Evolutionary conservation across 257 asterid genomes (phyloP).

Genomic region (Craterostigma plantagineum): DNA sequence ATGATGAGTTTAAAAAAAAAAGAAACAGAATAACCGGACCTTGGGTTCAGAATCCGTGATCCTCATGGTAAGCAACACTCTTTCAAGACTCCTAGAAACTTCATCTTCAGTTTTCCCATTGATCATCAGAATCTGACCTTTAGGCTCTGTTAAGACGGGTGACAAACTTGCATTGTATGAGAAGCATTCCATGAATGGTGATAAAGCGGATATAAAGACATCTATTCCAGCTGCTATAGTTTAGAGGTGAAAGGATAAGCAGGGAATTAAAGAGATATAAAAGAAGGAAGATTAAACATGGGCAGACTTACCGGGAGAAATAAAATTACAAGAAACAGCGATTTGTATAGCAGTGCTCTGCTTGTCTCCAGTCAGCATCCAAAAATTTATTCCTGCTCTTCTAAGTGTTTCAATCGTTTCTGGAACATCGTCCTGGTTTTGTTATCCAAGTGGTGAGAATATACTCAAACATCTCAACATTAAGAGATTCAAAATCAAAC

Average conservation of each 20-base stretch:
- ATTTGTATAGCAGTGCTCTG: slow-evolving; percentile 91
- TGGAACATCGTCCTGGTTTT: slow-evolving; percentile 89
- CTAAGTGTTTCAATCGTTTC: slow-evolving; percentile 84
- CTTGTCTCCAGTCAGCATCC: slow-evolving; percentile 99
- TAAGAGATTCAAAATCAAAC: background rate
- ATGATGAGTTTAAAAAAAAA: no score
- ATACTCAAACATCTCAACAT: background rate
- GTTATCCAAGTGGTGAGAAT: slow-evolving; percentile 4
- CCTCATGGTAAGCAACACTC: slow-evolving; percentile 93
- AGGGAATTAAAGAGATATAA: no score
- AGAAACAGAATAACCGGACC: slow-evolving; percentile 20
- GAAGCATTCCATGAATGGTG: no score
- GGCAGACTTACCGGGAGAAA: slow-evolving; percentile 63
- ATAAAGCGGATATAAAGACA: no score
- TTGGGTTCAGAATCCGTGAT: slow-evolving; percentile 77
- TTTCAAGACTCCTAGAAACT: slow-evolving; percentile 76
- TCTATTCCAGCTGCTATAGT: no score
- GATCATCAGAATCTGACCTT: slow-evolving; percentile 90
- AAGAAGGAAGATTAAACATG: no score
- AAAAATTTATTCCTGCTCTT: slow-evolving; percentile 90
- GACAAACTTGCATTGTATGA: slow-evolving; percentile 4
- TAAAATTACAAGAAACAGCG: slow-evolving; percentile 92
- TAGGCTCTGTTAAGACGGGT: slow-evolving; percentile 59
- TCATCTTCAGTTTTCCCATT: slow-evolving; percentile 92
- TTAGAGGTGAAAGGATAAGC: no score